phyloP scores from a whole-genome alignment of 768 basidiomycete genomes.

The Rhodotorula babjevae region DNA sequence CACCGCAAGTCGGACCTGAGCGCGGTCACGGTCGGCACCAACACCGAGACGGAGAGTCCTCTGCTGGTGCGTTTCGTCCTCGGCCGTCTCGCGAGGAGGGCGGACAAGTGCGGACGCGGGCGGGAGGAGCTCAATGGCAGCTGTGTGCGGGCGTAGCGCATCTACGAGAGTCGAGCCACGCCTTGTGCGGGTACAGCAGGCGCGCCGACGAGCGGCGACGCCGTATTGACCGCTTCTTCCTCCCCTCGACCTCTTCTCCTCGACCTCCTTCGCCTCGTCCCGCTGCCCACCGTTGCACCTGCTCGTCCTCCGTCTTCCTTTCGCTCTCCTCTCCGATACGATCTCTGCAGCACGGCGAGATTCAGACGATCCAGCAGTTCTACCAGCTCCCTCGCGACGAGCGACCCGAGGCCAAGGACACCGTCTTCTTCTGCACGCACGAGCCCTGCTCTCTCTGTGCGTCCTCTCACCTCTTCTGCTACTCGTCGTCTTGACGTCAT shows the following conservation, averaged over 20 bases:
- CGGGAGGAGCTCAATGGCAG: no score
- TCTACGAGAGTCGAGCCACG: no score
- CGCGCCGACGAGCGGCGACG: no score
- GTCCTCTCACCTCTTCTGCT: neutral
- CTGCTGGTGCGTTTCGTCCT: conserved; percentile 33
- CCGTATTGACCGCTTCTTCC: no score
- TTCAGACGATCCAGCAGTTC: conserved; percentile 42
- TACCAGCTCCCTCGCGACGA: conserved; percentile 26
- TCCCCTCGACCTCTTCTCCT: no score
- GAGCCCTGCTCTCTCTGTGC: conserved; percentile 44
- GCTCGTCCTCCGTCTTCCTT: neutral
- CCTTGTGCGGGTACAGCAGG: no score
- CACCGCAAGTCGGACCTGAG: conserved; percentile 27
- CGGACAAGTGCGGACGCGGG: no score
- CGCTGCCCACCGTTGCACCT: no score
- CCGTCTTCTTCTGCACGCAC: conserved; percentile 44
- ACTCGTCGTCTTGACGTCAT: no score
- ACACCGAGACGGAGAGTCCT: conserved; percentile 39
- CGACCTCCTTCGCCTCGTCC: no score
- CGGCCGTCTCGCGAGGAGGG: no score
- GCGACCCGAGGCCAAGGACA: conserved; percentile 38
- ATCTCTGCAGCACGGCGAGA: conserved; percentile 43
- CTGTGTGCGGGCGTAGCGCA: no score
- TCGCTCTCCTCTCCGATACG: neutral
- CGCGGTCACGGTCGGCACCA: conserved; percentile 41